phyloP scores from a whole-genome alignment of 441 rosid genomes.

The Cnidoscolus chayamansa region DNA sequence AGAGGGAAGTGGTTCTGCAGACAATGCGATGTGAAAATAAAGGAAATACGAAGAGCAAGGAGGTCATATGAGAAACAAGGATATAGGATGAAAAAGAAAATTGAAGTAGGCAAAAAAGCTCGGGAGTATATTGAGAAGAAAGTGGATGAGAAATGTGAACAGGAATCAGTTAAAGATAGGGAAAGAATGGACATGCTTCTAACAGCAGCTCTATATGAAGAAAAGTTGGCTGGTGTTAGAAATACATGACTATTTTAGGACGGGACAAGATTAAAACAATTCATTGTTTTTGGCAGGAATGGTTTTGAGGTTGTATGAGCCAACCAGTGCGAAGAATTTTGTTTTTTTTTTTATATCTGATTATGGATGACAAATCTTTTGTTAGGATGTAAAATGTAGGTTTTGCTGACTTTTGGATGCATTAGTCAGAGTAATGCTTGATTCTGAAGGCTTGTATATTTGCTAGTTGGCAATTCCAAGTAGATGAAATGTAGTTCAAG shows the following conservation, averaged over 20 bases:
- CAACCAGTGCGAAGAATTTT: constrained; percentile 19
- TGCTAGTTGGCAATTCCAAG: constrained; percentile 22
- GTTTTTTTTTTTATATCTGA: constrained; percentile 26
- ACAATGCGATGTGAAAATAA: constrained; percentile 55
- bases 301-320: constrained; percentile 14
- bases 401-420: constrained; percentile 30
- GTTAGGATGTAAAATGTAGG: constrained; percentile 36
- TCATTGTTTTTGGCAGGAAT: constrained; percentile 6
- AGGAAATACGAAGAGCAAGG: constrained; percentile 46
- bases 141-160: constrained; percentile 23
- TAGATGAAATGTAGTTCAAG: constrained; percentile 9
- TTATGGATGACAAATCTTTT: constrained; percentile 22
- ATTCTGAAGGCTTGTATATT: constrained; percentile 25
- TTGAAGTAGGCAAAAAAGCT: constrained; percentile 15
- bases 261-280: constrained; percentile 5
- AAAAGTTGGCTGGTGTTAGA: constrained; percentile 30
- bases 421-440: constrained; percentile 18
- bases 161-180: constrained; percentile 38
- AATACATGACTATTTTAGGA: constrained; percentile 1
- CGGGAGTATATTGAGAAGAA: constrained; percentile 14
- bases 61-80: constrained; percentile 38
- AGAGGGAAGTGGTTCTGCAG: constrained; percentile 78
- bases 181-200: constrained; percentile 83
- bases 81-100: constrained; percentile 27
- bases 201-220: constrained; percentile 62